phyloP scores from a whole-genome alignment of 192 early-diverging fungal genomes.

The Ambispora gerdemannii region DNA sequence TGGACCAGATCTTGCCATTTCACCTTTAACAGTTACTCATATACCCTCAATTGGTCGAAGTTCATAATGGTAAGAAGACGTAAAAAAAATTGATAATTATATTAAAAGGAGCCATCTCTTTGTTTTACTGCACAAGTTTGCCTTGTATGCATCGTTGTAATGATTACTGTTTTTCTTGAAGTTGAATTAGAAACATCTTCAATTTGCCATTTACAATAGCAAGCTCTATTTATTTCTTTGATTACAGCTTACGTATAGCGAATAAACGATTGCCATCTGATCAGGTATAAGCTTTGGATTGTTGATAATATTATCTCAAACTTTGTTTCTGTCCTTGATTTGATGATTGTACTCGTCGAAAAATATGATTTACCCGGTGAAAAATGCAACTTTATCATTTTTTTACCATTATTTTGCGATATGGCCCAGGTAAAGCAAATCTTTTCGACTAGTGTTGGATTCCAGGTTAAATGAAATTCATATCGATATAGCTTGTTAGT shows the following conservation, averaged over 20 bases:
- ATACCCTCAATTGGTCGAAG: constrained; percentile 9
- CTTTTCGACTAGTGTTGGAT: too few relatives aligned
- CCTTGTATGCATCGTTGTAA: not conserved
- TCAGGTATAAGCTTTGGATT: too few relatives aligned
- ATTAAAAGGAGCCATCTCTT: not conserved
- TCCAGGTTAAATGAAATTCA: too few relatives aligned
- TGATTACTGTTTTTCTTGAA: not conserved
- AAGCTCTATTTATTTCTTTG: too few relatives aligned
- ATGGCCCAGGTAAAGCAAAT: not conserved
- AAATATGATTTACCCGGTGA: too few relatives aligned
- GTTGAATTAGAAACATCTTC: not conserved
- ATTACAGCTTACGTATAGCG: too few relatives aligned
- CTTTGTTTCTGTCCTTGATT: too few relatives aligned
- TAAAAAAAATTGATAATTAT: not conserved
- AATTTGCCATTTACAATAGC: not conserved
- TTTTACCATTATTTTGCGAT: not conserved
- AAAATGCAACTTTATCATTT: too few relatives aligned
- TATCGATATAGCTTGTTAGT: not conserved
- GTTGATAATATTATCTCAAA: too few relatives aligned
- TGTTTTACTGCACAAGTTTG: constrained; percentile 9
- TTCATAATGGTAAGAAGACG: not conserved
- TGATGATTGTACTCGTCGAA: too few relatives aligned
- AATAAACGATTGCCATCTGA: too few relatives aligned
- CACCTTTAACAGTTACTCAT: constrained; percentile 5
- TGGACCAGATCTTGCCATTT: not conserved